Conservation (phyloP, 306 rosid species). For the Cucurbita pepo region DNA sequence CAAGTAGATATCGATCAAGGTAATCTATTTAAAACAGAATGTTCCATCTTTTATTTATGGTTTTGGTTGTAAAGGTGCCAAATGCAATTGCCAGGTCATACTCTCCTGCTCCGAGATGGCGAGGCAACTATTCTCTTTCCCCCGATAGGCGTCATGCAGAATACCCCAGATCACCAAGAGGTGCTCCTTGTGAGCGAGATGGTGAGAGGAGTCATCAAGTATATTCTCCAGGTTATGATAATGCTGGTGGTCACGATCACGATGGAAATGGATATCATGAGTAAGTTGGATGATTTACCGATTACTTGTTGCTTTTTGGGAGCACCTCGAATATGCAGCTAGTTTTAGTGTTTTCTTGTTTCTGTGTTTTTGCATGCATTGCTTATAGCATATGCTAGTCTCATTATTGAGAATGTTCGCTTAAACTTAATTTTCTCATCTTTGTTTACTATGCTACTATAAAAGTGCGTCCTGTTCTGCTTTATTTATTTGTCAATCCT, state of each 20-base stretch:
- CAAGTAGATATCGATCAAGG: slow-evolving; percentile 83
- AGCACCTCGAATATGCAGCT: not conserved
- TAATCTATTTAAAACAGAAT: slow-evolving; percentile 10
- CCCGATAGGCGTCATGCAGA: slow-evolving; percentile 55
- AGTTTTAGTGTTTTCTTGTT: not conserved
- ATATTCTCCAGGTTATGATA: slow-evolving; percentile 64
- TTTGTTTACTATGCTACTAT: not conserved
- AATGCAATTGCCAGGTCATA: slow-evolving; percentile 43
- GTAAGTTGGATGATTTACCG: slow-evolving; percentile 22
- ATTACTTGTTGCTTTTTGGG: not conserved
- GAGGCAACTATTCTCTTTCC: slow-evolving; percentile 58
- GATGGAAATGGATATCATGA: slow-evolving; percentile 40
- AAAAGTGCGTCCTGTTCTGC: not conserved
- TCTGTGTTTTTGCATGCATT: not conserved
- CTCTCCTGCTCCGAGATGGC: slow-evolving; percentile 82
- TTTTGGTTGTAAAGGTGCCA: not conserved
- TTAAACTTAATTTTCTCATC: not conserved
- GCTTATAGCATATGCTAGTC: not conserved
- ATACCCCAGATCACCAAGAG: slow-evolving; percentile 70
- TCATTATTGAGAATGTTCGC: not conserved
- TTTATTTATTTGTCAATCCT: not conserved
- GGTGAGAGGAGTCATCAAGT: slow-evolving; percentile 49
- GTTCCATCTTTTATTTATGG: not conserved
- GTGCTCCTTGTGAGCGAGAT: slow-evolving; percentile 46
- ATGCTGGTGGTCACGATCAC: slow-evolving; percentile 34